Evolutionary conservation across 139 green algal genomes (phyloP).

Genomic region (Chlamydomonas sphaeroides): DNA sequence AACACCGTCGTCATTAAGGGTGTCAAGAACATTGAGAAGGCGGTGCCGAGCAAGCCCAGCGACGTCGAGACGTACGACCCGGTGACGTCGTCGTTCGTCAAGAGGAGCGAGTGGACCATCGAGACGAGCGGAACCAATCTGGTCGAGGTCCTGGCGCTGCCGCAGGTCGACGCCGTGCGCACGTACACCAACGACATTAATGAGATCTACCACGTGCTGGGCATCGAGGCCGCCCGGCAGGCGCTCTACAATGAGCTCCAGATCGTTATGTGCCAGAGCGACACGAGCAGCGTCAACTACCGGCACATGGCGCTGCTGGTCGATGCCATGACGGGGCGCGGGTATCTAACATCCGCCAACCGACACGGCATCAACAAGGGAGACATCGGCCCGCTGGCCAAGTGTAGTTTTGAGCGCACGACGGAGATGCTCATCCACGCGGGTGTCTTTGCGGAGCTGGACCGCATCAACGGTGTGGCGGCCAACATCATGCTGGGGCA

Average conservation of each 20-base stretch:
- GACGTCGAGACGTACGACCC: constrained; percentile 44
- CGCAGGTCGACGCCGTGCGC: constrained; percentile 89
- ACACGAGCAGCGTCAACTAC: too few species aligned
- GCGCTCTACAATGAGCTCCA: too few species aligned
- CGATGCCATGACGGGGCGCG: constrained; percentile 49
- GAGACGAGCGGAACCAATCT: constrained; percentile 98
- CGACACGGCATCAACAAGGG: constrained; percentile 92
- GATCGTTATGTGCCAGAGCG: too few species aligned
- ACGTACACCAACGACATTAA: constrained; percentile 92
- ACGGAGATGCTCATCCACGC: constrained; percentile 88
- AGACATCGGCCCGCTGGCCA: constrained; percentile 82
- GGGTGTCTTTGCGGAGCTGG: constrained; percentile 79
- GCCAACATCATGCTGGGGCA: constrained; percentile 94
- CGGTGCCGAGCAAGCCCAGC: constrained; percentile 23
- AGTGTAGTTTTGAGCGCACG: constrained; percentile 94
- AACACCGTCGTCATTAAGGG: constrained; percentile 34
- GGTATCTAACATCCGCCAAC: constrained; percentile 89
- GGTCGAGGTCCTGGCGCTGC: constrained; percentile 86
- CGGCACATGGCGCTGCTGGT: constrained; percentile 51
- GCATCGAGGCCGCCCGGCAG: too few species aligned
- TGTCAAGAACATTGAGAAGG: too few species aligned
- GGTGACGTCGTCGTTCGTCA: constrained; percentile 11
- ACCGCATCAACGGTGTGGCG: constrained; percentile 81
- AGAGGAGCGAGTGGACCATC: constrained; percentile 93
- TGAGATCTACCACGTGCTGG: constrained; percentile 94